phyloP scores from a whole-genome alignment of 768 basidiomycete genomes.

The Leccinum fibrillosum region DNA sequence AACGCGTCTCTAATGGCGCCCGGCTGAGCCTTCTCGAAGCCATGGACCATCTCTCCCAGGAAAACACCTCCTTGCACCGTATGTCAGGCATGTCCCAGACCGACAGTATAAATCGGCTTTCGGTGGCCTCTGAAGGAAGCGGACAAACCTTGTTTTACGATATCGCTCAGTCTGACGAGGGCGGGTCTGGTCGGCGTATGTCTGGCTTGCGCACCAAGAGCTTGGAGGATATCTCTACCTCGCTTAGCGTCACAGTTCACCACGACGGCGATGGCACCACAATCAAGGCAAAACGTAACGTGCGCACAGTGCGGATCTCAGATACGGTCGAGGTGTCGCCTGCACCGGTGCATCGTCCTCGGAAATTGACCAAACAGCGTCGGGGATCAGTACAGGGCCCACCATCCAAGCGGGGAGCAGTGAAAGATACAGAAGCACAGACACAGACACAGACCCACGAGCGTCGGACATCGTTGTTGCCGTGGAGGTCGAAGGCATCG shows the following conservation, averaged over 20 bases:
- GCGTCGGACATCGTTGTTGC: slow-evolving; percentile 20
- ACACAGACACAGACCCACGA: background rate
- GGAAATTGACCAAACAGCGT: slow-evolving; percentile 24
- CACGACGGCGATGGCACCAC: background rate
- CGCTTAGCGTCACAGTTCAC: slow-evolving; percentile 12
- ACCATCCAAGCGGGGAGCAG: background rate
- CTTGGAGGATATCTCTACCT: slow-evolving; percentile 22
- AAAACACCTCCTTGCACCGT: background rate
- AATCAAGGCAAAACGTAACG: slow-evolving; percentile 13
- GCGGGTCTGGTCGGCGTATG: background rate
- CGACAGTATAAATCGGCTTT: slow-evolving; percentile 19
- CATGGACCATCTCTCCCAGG: slow-evolving; percentile 25
- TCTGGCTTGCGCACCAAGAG: slow-evolving; percentile 18
- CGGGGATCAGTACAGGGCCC: background rate
- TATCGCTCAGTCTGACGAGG: slow-evolving; percentile 8
- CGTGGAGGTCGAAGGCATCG: slow-evolving; percentile 20
- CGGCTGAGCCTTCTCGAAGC: slow-evolving; percentile 29
- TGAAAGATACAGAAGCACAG: background rate
- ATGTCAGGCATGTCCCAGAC: slow-evolving; percentile 6
- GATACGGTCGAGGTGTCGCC: slow-evolving; percentile 23
- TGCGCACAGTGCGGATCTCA: slow-evolving; percentile 25
- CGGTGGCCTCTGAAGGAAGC: slow-evolving; percentile 21
- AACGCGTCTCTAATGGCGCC: slow-evolving; percentile 18
- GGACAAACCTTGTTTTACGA: slow-evolving; percentile 29
- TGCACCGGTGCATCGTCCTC: slow-evolving; percentile 8